phyloP scores from a whole-genome alignment of 129 eudicot species.

The Ambrosia artemisiifolia region DNA sequence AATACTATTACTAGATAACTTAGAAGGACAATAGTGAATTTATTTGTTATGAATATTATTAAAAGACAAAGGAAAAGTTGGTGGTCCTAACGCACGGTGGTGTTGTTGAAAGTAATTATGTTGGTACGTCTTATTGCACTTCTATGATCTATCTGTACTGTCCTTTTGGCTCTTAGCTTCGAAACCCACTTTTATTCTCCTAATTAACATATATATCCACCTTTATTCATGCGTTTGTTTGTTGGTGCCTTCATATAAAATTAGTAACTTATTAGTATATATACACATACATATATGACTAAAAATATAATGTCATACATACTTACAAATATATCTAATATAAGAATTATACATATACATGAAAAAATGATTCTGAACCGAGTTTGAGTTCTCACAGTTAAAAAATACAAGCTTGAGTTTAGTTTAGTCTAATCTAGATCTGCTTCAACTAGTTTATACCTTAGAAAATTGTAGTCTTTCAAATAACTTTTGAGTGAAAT shows the following conservation, averaged over 20 bases:
- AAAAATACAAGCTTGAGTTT: too few relatives aligned
- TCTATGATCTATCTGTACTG: constrained; percentile 22
- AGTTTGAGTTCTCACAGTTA: too few relatives aligned
- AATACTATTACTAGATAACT: too few relatives aligned
- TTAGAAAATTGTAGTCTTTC: too few relatives aligned
- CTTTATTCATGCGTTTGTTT: constrained; percentile 20
- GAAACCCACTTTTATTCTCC: constrained; percentile 27
- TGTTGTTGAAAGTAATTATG: constrained; percentile 25
- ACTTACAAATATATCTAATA: not conserved
- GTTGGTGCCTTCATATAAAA: constrained; percentile 15
- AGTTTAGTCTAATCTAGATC: too few relatives aligned
- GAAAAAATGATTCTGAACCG: too few relatives aligned
- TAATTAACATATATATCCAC: constrained; percentile 11
- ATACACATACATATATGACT: too few relatives aligned
- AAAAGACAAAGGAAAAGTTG: not conserved
- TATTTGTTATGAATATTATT: not conserved
- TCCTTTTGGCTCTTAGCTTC: constrained; percentile 21
- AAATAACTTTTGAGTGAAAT: too few relatives aligned
- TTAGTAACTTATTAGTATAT: not conserved
- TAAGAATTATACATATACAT: too few relatives aligned
- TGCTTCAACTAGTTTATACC: too few relatives aligned
- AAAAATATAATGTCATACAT: not conserved
- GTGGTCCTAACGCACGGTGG: constrained; percentile 21
- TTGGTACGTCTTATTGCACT: constrained; percentile 31
- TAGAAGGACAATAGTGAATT: too few relatives aligned